These are phyloP conservation scores for Chlamydomonas incerta DNA, from an alignment of 139 green algal species.

Conservation along the genomic window DNA sequence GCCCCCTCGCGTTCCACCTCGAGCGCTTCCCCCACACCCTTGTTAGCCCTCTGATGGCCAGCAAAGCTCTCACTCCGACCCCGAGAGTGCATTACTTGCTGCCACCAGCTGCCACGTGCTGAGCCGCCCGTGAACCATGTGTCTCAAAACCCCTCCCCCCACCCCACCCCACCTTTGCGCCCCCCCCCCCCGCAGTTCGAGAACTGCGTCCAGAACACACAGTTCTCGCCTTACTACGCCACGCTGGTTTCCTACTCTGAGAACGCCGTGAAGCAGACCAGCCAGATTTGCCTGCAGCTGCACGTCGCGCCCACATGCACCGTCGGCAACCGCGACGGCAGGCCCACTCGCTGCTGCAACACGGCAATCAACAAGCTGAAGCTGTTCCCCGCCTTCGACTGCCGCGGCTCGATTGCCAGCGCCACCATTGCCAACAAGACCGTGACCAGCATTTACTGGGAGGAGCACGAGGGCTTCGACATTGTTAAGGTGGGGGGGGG, in stretches of 20 bases:
- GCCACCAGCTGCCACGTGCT: no score
- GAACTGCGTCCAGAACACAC: background rate
- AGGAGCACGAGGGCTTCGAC: background rate
- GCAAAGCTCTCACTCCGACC: no score
- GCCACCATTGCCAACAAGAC: background rate
- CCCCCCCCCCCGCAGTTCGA: background rate
- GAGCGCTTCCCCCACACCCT: no score
- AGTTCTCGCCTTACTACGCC: background rate
- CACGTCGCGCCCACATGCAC: background rate
- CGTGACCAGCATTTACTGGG: background rate
- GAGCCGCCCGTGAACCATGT: no score
- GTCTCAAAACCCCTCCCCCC: no score
- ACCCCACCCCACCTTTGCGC: no score
- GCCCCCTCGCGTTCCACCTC: no score
- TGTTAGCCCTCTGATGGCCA: no score
- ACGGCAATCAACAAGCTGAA: background rate
- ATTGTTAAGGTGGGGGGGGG: background rate
- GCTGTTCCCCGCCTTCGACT: background rate
- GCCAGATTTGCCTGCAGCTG: background rate
- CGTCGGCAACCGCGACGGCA: background rate
- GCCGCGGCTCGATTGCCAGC: background rate
- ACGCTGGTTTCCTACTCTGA: background rate
- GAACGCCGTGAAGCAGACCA: background rate
- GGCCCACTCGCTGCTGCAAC: background rate
- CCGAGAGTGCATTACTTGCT: no score